Evolutionary conservation across 768 basidiomycete genomes (phyloP).

Genomic region (Lactarius quietus): DNA sequence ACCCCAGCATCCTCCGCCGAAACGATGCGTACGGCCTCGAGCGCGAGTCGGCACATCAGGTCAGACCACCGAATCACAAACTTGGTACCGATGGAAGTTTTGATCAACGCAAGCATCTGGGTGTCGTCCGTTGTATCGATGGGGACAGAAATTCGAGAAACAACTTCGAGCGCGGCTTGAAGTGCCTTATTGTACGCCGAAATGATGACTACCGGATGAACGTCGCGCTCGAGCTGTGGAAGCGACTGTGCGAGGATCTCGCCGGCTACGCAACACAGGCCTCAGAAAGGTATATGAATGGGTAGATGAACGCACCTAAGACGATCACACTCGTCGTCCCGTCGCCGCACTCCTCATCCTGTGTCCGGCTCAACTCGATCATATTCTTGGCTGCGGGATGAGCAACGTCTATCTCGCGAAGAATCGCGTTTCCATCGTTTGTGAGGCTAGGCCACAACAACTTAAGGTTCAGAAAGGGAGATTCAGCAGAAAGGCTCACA

Average conservation of each 20-base stretch:
- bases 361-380: constrained; percentile 97
- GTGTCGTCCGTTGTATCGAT: constrained; percentile 82
- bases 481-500: constrained; percentile 50
- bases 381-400: constrained; percentile 99
- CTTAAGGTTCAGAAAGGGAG: background rate
- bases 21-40: constrained; percentile 89
- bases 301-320: constrained; percentile 55
- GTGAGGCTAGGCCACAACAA: constrained; percentile 58
- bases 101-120: constrained; percentile 95
- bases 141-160: constrained; percentile 83
- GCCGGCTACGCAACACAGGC: constrained; percentile 57
- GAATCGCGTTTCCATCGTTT: constrained; percentile 98
- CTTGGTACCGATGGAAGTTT: constrained; percentile 97
- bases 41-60: constrained; percentile 93
- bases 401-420: constrained; percentile 97
- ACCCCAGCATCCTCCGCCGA: constrained; percentile 69
- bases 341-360: constrained; percentile 98
- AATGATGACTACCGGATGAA: constrained; percentile 99
- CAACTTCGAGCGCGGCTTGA: constrained; percentile 84
- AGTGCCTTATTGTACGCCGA: constrained; percentile 96
- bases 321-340: constrained; percentile 99
- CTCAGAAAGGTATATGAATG: background rate
- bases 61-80: constrained; percentile 96
- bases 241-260: constrained; percentile 97
- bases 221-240: constrained; percentile 90